Base-by-base conservation (phyloP, 2,329 filamentous ascomycete species). In the Dactylellina cionopaga region DNA sequence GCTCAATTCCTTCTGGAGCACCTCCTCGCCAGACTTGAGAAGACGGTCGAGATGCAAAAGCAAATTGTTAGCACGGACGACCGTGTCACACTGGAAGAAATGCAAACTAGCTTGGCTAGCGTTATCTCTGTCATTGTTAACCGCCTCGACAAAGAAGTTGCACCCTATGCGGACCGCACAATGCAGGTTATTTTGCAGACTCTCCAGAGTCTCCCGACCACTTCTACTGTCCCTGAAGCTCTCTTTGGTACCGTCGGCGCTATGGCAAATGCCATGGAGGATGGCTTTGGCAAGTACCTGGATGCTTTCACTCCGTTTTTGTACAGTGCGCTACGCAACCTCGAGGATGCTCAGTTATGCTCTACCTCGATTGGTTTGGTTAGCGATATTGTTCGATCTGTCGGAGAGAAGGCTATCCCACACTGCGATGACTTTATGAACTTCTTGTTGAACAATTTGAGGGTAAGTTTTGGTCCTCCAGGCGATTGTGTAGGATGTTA, bases 361-460 rank as follows among this genome's bases (percentile, higher is more conserved):
- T 90, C 94, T 46, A 96, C 98, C 89, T 94, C 95, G 77, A 97
- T 99, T 80, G 95, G 95, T 77, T 87, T 99, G 64, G 94, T 98
- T 76, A 96, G 94, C 80, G 95, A 99, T 80, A 95, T 99, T 77
- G 94, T 92, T 56, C 90, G 95, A 77, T 95, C 94, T 13, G 85
- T 98, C 79, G 92, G 92, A 80, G 89, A 92, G 79, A 91, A 90
- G 80, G 91, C 94, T 78, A 92, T 96, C 82, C 95, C 94, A 65
- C 98, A 90, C 84, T 99, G 95, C 82, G 95, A 99, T 78, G 87
- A 89, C 76, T 97, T 98, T 81, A 99, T 99, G 95, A 99, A 99
- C 85, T 91, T 95, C 80, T 85, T 99, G 68, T 87, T 99, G 74
- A 93, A 92, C 84, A 96, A 96, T 82, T 84, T 99, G 41, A 88